Evolutionary conservation across 192 early-diverging fungal genomes (phyloP).

Genomic region (Gaertneriomyces semiglobifer): DNA sequence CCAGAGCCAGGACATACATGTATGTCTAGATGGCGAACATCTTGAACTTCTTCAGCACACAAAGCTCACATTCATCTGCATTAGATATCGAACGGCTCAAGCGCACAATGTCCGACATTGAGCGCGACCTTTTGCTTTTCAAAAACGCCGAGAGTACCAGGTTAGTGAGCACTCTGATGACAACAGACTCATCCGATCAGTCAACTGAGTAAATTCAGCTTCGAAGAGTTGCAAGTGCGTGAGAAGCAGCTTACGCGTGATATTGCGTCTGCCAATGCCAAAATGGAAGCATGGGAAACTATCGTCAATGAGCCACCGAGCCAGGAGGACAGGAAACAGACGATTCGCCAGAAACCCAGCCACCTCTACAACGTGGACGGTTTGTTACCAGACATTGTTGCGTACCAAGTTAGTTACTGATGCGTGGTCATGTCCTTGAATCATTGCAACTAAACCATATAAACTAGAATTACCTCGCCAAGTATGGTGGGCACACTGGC

Average conservation of each 20-base stretch:
- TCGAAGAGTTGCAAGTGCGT: neutral
- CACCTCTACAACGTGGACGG: slow-evolving; percentile 6
- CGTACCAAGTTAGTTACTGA: slow-evolving; percentile 11
- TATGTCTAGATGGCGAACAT: neutral
- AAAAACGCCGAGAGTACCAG: neutral
- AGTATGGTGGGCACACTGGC: slow-evolving; percentile 35
- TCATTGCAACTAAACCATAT: neutral
- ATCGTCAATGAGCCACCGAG: neutral
- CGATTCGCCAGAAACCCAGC: neutral
- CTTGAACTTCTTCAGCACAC: neutral
- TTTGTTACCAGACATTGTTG: slow-evolving; percentile 15
- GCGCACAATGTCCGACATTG: slow-evolving; percentile 10
- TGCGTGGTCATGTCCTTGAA: neutral
- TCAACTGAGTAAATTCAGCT: neutral
- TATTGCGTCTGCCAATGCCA: neutral
- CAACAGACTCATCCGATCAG: neutral
- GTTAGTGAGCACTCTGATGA: neutral
- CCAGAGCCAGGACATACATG: slow-evolving; percentile 17
- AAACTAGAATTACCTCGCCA: slow-evolving; percentile 26
- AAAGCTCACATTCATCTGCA: neutral
- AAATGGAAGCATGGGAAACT: slow-evolving; percentile 12
- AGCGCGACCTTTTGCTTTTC: slow-evolving; percentile 3
- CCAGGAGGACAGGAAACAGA: neutral
- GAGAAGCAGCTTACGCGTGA: slow-evolving; percentile 18
- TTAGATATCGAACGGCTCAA: slow-evolving; percentile 4